Percentiles rank a stretch among this genome's conserved stretches.
These are phyloP conservation scores for Phytophthora boehmeriae DNA, from an alignment of 352 stramenopile genomes.

Conservation along the genomic window DNA sequence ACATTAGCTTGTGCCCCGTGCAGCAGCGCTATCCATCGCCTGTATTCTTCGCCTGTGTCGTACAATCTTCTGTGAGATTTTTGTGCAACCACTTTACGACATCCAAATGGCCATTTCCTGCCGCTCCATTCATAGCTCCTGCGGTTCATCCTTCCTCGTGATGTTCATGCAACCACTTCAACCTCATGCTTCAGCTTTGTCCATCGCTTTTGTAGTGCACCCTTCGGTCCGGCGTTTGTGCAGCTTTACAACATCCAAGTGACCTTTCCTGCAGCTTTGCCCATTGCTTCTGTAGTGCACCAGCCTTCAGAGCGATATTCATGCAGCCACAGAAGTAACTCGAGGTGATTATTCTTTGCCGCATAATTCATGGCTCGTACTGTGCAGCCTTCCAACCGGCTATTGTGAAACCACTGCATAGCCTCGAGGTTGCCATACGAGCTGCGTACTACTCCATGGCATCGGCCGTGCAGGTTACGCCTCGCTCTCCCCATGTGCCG, in stretches of 20 bases:
- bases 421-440: background rate
- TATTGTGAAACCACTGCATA: background rate
- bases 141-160: background rate
- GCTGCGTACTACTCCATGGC: background rate
- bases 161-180: background rate
- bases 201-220: background rate
- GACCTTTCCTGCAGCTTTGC: background rate
- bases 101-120: background rate
- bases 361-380: background rate
- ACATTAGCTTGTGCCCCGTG: no score
- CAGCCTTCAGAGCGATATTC: background rate
- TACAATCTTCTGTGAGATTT: background rate
- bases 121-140: background rate
- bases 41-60: background rate
- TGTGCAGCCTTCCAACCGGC: no score
- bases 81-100: background rate
- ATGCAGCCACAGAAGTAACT: background rate
- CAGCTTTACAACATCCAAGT: background rate
- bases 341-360: no score
- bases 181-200: background rate
- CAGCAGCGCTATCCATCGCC: no score
- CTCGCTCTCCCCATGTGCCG: background rate
- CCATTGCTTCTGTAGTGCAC: slow-evolving; percentile 1
- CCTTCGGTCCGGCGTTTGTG: background rate
- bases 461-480: background rate